A percentile compares a stretch with the other conserved stretches of the same genome.
phyloP scores from a whole-genome alignment of 768 basidiomycete genomes.

The Tricholomella constricta region DNA sequence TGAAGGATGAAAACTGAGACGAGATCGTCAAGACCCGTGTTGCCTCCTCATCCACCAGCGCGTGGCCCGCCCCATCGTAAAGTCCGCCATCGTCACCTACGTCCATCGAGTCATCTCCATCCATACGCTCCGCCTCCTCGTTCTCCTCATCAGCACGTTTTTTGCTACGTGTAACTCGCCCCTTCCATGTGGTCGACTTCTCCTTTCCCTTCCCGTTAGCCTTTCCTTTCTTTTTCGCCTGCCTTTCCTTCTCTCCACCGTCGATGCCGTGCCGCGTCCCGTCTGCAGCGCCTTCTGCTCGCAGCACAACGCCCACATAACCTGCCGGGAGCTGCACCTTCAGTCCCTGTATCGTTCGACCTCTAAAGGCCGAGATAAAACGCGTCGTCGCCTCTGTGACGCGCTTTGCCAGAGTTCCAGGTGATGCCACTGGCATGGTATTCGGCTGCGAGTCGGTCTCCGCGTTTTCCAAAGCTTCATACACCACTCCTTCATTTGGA shows the following conservation, averaged over 20 bases:
- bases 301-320: constrained; percentile 67
- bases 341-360: constrained; percentile 71
- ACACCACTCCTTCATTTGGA: background rate
- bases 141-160: constrained; percentile 24
- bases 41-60: constrained; percentile 22
- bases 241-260: constrained; percentile 9
- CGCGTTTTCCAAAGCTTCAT: background rate
- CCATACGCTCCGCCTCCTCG: constrained; percentile 26
- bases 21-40: constrained; percentile 45
- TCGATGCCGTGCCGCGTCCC: constrained; percentile 5
- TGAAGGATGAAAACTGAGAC: constrained; percentile 63
- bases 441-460: background rate
- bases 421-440: constrained; percentile 1
- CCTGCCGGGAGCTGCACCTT: constrained; percentile 62
- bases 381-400: constrained; percentile 36
- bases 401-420: constrained; percentile 15
- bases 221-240: constrained; percentile 6
- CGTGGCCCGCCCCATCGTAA: constrained; percentile 24
- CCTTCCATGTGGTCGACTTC: constrained; percentile 20
- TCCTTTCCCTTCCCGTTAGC: constrained; percentile 12
- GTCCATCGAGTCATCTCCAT: constrained; percentile 27
- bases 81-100: constrained; percentile 30
- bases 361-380: constrained; percentile 70
- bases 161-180: constrained; percentile 29
- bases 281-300: constrained; percentile 23